Base-by-base conservation (phyloP, 1,139 yeast species). In the Candida tetrigidarum region DNA sequence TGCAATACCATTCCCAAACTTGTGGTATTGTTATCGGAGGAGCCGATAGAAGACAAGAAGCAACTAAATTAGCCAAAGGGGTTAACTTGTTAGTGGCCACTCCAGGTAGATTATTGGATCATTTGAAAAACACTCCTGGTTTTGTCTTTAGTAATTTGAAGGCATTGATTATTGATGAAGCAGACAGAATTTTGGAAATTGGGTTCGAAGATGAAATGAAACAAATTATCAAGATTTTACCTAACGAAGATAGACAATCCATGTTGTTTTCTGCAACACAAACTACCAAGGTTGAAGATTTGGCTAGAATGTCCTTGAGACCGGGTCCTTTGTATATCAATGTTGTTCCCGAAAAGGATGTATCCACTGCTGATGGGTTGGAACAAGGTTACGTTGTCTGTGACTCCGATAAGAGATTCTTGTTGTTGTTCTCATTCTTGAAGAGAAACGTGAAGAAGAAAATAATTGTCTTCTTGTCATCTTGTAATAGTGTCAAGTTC, bases 191-290 rank as follows among this genome's bases (percentile, higher is more conserved):
- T 56, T 76, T 93, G 62, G 98, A 93, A 69, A 91, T 91, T 62
- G 99, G 99, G 52, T 93, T 93, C 69, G 98, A 93, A 73, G 98
- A 93, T 56, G 98, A 93, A 74, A 93, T 93, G 98, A 87, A 81
- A 66, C 98, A 95, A 69, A 93, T 93, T 60, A 90, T 93, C 62
- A 89, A 86, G 69, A 89, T 95, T 51, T 75, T 95, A 61, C 99
- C 99, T 40, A 86, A 83, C 53, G 96, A 91, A 54, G 92, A 87
- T 55, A 86, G 99, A 70, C 99, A 93, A 68, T 80, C 97, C 34
- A 93, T 93, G 98, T 74, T 93, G 56, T 93, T 95, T 64, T 91
- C 98, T 12, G 99, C 99, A 41, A 93, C 99, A 1, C 99, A 93
- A 67, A 93, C 99, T 33, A 93, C 98, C 38, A 95, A 95, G 72